Conservation (phyloP, 2,329 filamentous ascomycete genomes). For the Alternaria postmessia region DNA sequence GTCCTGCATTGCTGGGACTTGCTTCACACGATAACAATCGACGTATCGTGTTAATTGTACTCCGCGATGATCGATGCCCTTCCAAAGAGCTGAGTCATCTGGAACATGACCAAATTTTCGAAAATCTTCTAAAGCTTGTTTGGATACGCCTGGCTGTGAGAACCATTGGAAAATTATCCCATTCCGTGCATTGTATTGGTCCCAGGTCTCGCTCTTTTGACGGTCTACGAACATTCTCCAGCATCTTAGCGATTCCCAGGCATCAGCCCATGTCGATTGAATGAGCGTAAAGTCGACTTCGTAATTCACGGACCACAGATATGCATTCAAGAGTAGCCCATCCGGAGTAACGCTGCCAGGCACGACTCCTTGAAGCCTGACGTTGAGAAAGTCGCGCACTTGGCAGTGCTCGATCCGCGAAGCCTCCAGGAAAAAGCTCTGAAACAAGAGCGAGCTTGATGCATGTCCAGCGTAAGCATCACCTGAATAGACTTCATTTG, state of each 20-base stretch:
- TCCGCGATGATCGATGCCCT: background rate
- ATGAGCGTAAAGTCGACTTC: background rate
- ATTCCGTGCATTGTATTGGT: background rate
- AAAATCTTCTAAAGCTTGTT: background rate
- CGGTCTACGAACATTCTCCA: background rate
- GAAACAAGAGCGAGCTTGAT: background rate
- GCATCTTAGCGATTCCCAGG: background rate
- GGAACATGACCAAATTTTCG: background rate
- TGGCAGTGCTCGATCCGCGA: background rate
- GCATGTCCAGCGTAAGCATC: background rate
- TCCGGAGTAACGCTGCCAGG: background rate
- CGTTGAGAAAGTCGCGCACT: background rate
- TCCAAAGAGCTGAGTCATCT: background rate
- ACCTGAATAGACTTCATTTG: rapidly evolving
- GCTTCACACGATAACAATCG: background rate
- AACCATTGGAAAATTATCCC: background rate
- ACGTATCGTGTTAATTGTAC: background rate
- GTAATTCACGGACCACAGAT: background rate
- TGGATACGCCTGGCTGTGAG: background rate
- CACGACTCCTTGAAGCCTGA: background rate
- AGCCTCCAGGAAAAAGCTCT: background rate
- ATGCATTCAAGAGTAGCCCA: background rate
- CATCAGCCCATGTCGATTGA: background rate
- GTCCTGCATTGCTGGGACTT: background rate
- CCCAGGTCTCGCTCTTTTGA: background rate